Base-by-base conservation (phyloP, 371 early-diverging fungal genomes). In the Apophysomyces elegans region DNA sequence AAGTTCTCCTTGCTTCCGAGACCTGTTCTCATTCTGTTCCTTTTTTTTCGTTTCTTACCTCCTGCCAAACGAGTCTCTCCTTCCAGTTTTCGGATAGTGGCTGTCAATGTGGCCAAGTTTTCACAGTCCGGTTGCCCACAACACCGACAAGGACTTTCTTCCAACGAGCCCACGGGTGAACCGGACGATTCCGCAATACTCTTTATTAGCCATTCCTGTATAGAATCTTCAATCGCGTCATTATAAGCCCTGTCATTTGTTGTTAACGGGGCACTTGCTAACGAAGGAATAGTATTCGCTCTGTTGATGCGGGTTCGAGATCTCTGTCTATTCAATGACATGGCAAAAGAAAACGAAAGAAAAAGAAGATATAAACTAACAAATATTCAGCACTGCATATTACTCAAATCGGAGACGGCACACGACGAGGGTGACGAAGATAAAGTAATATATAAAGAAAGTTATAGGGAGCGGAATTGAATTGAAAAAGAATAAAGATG, bases 51-150 rank as follows among this genome's bases (percentile, higher is more conserved):
- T 26, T 8, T 16, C 38, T 69, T 74, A 79, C 79, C 79, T 72
- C 76, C 79, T 59, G 79, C 79, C 45, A 79, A 43, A 11, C 79
- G 60, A 47, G 76, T 72, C 44, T 79, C 79, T 18, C 70, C 64
- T 69, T 79, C 79, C 1, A 76, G 59, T 45, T 76, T 76, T 37
- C 66, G 72, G 12, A 79, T 62, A n/a, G 68, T 66, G 4, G 65
- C 65, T 36, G 66, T 71, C 50, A 63, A 73, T 37, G 64, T 45
- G 14, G 72, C 72, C n/a, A 74, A 47, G 26, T 47, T 67, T 26
- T 69, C 65, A 65, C 79, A 79, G 38, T 68, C 59, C 11, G 60
- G 43, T 57, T 59, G 59, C 3, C 69, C 70, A 65, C 79, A 79
- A 59, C 79, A 79, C 16, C 65, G 61, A 50, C 71, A 73, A 11